phyloP scores from a whole-genome alignment of 108 stramenopile species.

The Schizochytrium sp. region DNA sequence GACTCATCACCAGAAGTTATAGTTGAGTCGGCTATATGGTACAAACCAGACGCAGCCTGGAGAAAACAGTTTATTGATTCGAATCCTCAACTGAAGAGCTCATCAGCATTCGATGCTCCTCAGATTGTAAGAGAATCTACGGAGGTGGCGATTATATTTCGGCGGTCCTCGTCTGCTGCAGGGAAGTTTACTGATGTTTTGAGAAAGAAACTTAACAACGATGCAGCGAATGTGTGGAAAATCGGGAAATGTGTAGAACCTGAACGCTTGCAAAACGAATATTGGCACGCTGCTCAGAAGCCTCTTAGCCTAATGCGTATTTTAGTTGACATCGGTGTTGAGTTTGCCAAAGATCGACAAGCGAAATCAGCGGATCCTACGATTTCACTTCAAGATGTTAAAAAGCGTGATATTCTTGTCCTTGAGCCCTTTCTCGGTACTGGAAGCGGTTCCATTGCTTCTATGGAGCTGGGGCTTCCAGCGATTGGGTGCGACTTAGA shows the following conservation, averaged over 20 bases:
- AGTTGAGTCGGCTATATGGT: slow-evolving; percentile 33
- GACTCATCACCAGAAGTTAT: slow-evolving; percentile 12
- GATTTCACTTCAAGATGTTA: not conserved
- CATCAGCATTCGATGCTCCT: not conserved
- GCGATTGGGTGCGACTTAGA: not conserved
- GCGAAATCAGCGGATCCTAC: not conserved
- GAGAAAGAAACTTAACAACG: not conserved
- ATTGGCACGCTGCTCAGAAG: slow-evolving; percentile 28
- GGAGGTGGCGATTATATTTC: slow-evolving; percentile 18
- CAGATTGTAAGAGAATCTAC: not conserved
- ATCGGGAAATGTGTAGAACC: slow-evolving; percentile 2
- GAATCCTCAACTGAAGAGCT: slow-evolving; percentile 7
- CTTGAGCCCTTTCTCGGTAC: slow-evolving; percentile 46
- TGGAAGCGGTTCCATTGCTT: not conserved
- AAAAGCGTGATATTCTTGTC: not conserved
- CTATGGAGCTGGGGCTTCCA: not conserved
- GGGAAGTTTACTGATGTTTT: not conserved
- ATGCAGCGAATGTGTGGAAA: slow-evolving; percentile 40
- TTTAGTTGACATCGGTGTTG: not conserved
- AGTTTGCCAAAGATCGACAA: not conserved
- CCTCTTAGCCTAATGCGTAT: not conserved
- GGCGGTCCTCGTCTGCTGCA: slow-evolving; percentile 4
- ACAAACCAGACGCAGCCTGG: slow-evolving; percentile 11
- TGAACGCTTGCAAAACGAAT: not conserved
- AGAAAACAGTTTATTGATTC: not conserved